These are phyloP conservation scores for Alternaria viburni DNA, from an alignment of 2,329 filamentous ascomycete species.

Conservation along the genomic window DNA sequence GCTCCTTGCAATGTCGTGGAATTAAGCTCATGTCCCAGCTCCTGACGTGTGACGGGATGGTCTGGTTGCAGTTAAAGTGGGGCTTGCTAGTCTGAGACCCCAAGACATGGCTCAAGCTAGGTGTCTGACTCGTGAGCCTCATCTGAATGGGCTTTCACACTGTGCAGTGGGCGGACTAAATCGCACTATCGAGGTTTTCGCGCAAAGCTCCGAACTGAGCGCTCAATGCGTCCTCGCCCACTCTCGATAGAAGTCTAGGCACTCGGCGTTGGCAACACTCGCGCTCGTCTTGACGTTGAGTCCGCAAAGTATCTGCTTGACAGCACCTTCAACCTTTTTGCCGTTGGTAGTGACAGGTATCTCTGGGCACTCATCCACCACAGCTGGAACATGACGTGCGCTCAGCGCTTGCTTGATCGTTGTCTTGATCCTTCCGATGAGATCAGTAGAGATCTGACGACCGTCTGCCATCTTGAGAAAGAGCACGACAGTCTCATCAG, in stretches of 20 bases:
- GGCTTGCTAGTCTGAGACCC: neutral
- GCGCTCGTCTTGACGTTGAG: slow-evolving; percentile 86
- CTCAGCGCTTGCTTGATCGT: slow-evolving; percentile 80
- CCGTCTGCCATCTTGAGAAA: slow-evolving; percentile 80
- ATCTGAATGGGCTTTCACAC: neutral
- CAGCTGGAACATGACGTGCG: slow-evolving; percentile 83
- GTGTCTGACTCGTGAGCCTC: neutral
- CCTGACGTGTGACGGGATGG: neutral
- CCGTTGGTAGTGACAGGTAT: slow-evolving; percentile 93
- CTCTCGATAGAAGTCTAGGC: slow-evolving; percentile 83
- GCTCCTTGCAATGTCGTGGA: neutral
- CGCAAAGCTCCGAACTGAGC: neutral
- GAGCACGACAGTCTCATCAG: slow-evolving; percentile 84
- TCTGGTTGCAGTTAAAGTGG: slow-evolving; percentile 1
- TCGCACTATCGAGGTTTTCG: neutral
- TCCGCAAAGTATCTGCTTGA: slow-evolving; percentile 94
- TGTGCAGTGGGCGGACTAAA: neutral
- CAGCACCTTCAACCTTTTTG: slow-evolving; percentile 96
- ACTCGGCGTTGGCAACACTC: slow-evolving; percentile 89
- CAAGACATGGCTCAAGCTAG: neutral
- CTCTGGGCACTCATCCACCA: slow-evolving; percentile 82
- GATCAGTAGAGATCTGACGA: slow-evolving; percentile 62
- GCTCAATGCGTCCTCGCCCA: slow-evolving; percentile 61
- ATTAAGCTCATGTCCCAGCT: neutral
- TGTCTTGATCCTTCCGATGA: slow-evolving; percentile 69